These are phyloP conservation scores for Dryas drummondii DNA, from an alignment of 306 rosid species.

Conservation along the genomic window DNA sequence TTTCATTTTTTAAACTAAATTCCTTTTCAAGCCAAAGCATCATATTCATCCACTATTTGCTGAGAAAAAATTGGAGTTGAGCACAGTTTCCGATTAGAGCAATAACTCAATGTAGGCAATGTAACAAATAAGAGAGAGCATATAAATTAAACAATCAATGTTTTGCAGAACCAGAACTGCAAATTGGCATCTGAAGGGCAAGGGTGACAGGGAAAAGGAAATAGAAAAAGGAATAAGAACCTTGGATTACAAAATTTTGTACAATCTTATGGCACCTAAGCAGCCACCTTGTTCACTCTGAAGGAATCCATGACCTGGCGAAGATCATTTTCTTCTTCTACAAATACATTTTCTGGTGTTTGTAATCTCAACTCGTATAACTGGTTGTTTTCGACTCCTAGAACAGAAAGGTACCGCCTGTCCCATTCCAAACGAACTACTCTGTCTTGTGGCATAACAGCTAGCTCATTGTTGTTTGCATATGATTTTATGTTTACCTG, in stretches of 20 bases:
- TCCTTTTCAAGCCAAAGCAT: too few relatives aligned
- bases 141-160: background rate
- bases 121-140: background rate
- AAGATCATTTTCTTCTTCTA: conserved; percentile 72
- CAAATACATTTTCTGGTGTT: conserved; percentile 76
- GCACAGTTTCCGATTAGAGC: background rate
- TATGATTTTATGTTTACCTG: conserved; percentile 94
- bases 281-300: conserved; percentile 69
- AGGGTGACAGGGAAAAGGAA: background rate
- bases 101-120: background rate
- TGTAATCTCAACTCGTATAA: conserved; percentile 91
- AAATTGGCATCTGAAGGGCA: conserved; percentile 2
- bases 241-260: conserved; percentile 3
- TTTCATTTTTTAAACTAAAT: background rate
- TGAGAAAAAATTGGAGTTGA: too few relatives aligned
- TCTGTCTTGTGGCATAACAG: conserved; percentile 91
- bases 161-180: background rate
- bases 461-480: conserved; percentile 89
- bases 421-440: conserved; percentile 88
- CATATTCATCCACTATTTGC: too few relatives aligned
- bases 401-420: conserved; percentile 85
- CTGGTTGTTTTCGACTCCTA: conserved; percentile 88
- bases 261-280: conserved; percentile 4
- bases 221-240: background rate
- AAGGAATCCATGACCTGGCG: conserved; percentile 87